Conservation (phyloP, 805 yeast genomes). For the Yamadazyma scolyti region DNA sequence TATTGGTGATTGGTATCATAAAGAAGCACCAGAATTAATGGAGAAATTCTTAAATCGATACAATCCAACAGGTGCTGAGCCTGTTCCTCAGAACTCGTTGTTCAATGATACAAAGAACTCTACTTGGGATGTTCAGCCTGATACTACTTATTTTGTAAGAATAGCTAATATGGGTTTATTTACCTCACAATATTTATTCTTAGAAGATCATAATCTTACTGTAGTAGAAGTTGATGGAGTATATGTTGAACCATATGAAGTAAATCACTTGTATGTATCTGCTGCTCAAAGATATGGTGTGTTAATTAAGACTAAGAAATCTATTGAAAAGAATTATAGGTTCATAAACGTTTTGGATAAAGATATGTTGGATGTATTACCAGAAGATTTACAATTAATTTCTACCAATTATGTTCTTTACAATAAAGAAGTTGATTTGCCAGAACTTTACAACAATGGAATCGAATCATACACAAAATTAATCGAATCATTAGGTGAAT, state of each 20-base stretch:
- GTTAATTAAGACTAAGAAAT: conserved; percentile 67
- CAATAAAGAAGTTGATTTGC: conserved; percentile 37
- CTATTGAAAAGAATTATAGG: conserved; percentile 64
- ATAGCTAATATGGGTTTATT: conserved; percentile 87
- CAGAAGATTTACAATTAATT: conserved; percentile 62
- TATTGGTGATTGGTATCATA: conserved; percentile 88
- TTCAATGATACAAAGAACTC: conserved; percentile 77
- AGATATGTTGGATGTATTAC: conserved; percentile 75
- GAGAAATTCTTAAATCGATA: conserved; percentile 59
- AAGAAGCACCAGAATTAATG: conserved; percentile 47
- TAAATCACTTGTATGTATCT: conserved; percentile 72
- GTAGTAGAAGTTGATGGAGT: conserved; percentile 93
- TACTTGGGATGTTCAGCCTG: conserved; percentile 79
- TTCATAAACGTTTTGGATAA: conserved; percentile 79
- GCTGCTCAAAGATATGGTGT: conserved; percentile 92
- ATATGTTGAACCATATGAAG: conserved; percentile 68
- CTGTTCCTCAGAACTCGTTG: conserved; percentile 79
- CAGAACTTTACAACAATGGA: conserved; percentile 20
- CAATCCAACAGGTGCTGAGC: conserved; percentile 99
- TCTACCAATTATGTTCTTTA: conserved; percentile 74
- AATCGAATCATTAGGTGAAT: conserved; percentile 43
- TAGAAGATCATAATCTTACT: conserved; percentile 83
- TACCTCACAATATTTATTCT: conserved; percentile 81
- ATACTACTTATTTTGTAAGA: conserved; percentile 78
- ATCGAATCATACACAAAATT: conserved; percentile 22